Conservation (phyloP, 495 filamentous ascomycete species). For the Podospora fimiseda region DNA sequence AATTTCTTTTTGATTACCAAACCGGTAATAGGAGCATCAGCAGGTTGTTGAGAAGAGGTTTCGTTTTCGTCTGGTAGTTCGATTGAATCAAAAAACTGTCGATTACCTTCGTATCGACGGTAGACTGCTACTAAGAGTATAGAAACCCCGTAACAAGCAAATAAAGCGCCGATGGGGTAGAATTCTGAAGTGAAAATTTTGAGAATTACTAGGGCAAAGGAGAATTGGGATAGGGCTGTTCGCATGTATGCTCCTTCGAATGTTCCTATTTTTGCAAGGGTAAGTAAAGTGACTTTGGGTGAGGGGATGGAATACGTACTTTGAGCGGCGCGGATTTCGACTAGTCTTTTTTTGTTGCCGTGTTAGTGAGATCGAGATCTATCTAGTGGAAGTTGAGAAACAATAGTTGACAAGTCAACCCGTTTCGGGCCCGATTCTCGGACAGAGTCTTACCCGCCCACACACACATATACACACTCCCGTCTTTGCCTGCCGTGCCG, state of each 20-base stretch:
- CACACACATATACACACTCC: too few relatives aligned
- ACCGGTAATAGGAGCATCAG: too few relatives aligned
- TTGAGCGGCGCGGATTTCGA: constrained; percentile 90
- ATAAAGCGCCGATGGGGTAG: constrained; percentile 87
- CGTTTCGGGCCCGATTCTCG: background rate
- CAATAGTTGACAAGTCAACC: background rate
- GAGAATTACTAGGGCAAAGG: constrained; percentile 85
- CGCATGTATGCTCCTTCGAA: constrained; percentile 97
- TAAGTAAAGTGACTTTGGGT: too few relatives aligned
- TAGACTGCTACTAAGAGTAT: constrained; percentile 75
- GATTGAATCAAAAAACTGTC: constrained; percentile 73
- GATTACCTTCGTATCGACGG: constrained; percentile 81
- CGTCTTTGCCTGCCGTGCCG: too few relatives aligned
- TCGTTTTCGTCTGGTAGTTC: constrained; percentile 40
- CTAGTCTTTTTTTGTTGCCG: constrained; percentile 53
- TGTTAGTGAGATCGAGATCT: too few relatives aligned
- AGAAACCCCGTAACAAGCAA: constrained; percentile 83
- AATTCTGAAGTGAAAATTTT: constrained; percentile 96
- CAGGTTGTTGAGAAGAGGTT: too few relatives aligned
- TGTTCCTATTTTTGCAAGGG: too few relatives aligned
- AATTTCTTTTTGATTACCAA: constrained; percentile 61
- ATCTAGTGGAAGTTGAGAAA: background rate
- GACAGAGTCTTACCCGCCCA: background rate
- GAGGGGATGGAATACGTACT: too few relatives aligned
- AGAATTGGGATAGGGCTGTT: constrained; percentile 89